phyloP scores from a whole-genome alignment of 2,329 filamentous ascomycete species.

The Trichothecium roseum region DNA sequence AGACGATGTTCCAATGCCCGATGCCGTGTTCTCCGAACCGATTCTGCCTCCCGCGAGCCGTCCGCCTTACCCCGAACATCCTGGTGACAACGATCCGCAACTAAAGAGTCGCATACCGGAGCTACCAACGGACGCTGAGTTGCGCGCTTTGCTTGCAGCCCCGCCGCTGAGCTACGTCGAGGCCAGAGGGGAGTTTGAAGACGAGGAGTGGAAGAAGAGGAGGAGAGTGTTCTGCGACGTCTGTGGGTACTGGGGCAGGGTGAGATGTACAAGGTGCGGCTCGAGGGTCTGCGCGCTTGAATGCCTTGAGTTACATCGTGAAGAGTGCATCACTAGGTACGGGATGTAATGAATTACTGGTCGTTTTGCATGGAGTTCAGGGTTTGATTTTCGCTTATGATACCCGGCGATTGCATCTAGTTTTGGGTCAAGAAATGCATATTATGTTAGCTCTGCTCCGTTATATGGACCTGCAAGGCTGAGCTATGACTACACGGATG shows the following conservation, averaged over 20 bases:
- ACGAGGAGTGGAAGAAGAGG: conserved; percentile 22
- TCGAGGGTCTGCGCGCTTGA: conserved; percentile 66
- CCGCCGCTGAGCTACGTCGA: conserved; percentile 61
- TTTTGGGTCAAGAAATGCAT: too few relatives aligned
- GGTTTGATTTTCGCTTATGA: too few relatives aligned
- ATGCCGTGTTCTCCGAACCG: conserved; percentile 8
- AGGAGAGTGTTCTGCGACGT: conserved; percentile 63
- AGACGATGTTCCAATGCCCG: conserved; percentile 17
- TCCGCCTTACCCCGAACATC: conserved; percentile 23
- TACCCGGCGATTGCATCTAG: conserved; percentile 1
- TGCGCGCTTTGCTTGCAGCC: conserved; percentile 51
- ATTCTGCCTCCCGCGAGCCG: conserved; percentile 24
- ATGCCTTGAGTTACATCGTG: conserved; percentile 61
- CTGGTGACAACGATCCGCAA: conserved; percentile 45
- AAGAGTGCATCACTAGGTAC: conserved; percentile 60
- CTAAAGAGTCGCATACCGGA: conserved; percentile 48
- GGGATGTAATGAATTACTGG: conserved; percentile 24
- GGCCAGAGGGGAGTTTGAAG: conserved; percentile 38
- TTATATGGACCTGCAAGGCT: too few relatives aligned
- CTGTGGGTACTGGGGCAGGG: conserved; percentile 73
- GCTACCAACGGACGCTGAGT: conserved; percentile 47
- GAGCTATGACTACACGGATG: too few relatives aligned
- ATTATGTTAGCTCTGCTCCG: too few relatives aligned
- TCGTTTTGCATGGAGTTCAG: too few relatives aligned
- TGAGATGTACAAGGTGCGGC: conserved; percentile 70